A percentile compares a stretch with the other conserved stretches of the same genome.
phyloP scores from a whole-genome alignment of 495 filamentous ascomycete species.

The Pyrenopolyporus hunteri region DNA sequence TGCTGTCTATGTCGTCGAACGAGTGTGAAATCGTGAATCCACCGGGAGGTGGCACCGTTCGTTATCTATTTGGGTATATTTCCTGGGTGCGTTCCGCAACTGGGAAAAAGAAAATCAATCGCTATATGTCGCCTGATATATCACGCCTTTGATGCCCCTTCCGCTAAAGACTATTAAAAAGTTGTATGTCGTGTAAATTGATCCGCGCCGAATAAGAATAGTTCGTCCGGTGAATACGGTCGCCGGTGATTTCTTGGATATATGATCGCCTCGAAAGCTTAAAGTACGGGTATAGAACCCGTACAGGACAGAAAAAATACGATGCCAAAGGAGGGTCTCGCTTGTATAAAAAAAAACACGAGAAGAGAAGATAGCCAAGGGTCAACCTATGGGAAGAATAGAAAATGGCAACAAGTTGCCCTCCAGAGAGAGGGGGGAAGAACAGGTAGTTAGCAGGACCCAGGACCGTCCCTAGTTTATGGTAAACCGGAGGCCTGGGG shows the following conservation, averaged over 20 bases:
- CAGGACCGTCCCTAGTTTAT: constrained; percentile 18
- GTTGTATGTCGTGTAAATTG: constrained; percentile 23
- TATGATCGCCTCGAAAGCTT: constrained; percentile 16
- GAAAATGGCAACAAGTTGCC: constrained; percentile 42
- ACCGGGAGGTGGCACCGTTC: constrained; percentile 11
- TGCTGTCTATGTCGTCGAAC: constrained; percentile 16
- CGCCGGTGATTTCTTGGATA: constrained; percentile 11
- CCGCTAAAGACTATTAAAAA: constrained; percentile 26
- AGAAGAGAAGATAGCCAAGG: constrained; percentile 50
- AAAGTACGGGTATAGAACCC: constrained; percentile 12
- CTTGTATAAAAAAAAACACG: constrained; percentile 28
- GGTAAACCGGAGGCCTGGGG: constrained; percentile 10
- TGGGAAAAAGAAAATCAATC: constrained; percentile 31
- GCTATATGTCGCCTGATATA: constrained; percentile 35
- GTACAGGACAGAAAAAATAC: constrained; percentile 9
- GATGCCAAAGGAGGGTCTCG: constrained; percentile 15
- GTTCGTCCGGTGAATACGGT: constrained; percentile 10
- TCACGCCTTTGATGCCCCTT: constrained; percentile 15
- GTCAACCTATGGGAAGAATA: constrained; percentile 59
- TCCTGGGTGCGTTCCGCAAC: constrained; percentile 1
- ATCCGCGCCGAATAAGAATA: constrained; percentile 13
- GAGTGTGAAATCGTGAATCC: constrained; percentile 30
- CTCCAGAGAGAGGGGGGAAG: constrained; percentile 20
- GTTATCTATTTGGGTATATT: constrained; percentile 20
- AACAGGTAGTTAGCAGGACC: constrained; percentile 10